These are phyloP conservation scores for Plasmopara viticola DNA, from an alignment of 352 stramenopile genomes.

Conservation along the genomic window DNA sequence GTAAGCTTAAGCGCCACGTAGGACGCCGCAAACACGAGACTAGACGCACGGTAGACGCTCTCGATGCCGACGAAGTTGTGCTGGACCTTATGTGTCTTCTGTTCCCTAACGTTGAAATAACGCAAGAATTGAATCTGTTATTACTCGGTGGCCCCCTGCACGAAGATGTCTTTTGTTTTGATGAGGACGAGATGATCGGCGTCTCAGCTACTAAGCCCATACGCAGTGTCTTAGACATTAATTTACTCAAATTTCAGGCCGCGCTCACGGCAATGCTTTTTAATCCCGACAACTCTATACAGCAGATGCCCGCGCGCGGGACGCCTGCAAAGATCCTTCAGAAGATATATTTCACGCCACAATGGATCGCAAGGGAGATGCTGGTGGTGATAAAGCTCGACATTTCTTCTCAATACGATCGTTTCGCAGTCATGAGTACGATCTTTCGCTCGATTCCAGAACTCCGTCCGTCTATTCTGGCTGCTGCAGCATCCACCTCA, in stretches of 20 bases:
- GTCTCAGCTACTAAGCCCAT: constrained; percentile 7
- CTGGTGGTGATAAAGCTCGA: constrained; percentile 49
- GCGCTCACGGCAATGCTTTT: constrained; percentile 50
- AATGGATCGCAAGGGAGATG: constrained; percentile 44
- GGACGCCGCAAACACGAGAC: constrained; percentile 47
- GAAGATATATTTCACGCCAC: constrained; percentile 37
- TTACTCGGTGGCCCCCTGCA: constrained; percentile 42
- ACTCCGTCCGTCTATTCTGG: constrained; percentile 29
- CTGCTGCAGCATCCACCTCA: constrained; percentile 28
- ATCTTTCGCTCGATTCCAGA: constrained; percentile 41
- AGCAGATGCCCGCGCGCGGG: constrained; percentile 23
- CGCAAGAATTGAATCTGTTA: constrained; percentile 70
- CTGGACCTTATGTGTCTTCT: constrained; percentile 70
- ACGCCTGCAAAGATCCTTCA: constrained; percentile 28
- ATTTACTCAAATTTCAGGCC: constrained; percentile 62
- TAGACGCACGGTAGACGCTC: constrained; percentile 32
- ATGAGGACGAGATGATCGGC: constrained; percentile 46
- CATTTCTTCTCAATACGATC: constrained; percentile 50
- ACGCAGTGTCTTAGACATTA: constrained; percentile 31
- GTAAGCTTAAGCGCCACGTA: constrained; percentile 60
- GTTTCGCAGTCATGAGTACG: constrained; percentile 48
- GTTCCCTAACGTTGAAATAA: constrained; percentile 65
- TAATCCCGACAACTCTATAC: constrained; percentile 8
- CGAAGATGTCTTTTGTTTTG: constrained; percentile 69
- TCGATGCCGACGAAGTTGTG: constrained; percentile 59